A percentile compares a stretch with the other conserved stretches of the same genome.
phyloP scores from a whole-genome alignment of 352 stramenopile genomes.

The Globisporangium uncinulatum region DNA sequence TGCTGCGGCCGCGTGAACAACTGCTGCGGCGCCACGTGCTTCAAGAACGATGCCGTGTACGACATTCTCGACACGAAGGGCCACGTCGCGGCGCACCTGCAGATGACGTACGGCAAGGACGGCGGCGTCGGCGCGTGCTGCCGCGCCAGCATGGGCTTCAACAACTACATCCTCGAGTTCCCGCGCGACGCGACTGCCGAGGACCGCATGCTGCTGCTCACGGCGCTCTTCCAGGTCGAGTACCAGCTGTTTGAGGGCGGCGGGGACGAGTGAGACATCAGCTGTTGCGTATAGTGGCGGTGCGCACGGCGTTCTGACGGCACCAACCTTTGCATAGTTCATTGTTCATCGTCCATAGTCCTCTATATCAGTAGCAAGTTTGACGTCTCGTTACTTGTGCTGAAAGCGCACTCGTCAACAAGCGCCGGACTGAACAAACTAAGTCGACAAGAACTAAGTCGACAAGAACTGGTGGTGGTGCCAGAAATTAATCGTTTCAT shows the following conservation, averaged over 20 bases:
- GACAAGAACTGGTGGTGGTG: too few relatives aligned
- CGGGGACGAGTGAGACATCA: constrained; percentile 8
- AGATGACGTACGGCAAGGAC: constrained; percentile 39
- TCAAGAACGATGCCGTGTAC: constrained; percentile 57
- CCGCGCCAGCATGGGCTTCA: constrained; percentile 34
- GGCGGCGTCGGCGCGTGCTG: constrained; percentile 23
- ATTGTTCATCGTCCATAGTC: too few relatives aligned
- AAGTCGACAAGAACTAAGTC: too few relatives aligned
- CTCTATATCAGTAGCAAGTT: too few relatives aligned
- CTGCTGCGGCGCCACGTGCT: constrained; percentile 60
- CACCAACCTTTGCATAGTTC: too few relatives aligned
- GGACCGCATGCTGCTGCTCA: constrained; percentile 51
- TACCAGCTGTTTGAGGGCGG: constrained; percentile 49
- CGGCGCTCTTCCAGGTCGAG: constrained; percentile 54
- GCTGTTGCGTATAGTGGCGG: background rate
- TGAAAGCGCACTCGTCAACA: too few relatives aligned
- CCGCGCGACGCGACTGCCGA: constrained; percentile 43
- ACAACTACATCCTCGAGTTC: constrained; percentile 60
- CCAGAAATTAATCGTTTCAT: too few relatives aligned
- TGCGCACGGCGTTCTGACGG: too few relatives aligned
- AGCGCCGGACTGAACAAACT: too few relatives aligned
- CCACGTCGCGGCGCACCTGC: constrained; percentile 41
- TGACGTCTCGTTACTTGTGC: too few relatives aligned
- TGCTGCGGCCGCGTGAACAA: constrained; percentile 67
- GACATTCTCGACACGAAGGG: constrained; percentile 57